Base-by-base conservation (phyloP, 169 alveolate genomes). In the Plasmodium falciparum region DNA sequence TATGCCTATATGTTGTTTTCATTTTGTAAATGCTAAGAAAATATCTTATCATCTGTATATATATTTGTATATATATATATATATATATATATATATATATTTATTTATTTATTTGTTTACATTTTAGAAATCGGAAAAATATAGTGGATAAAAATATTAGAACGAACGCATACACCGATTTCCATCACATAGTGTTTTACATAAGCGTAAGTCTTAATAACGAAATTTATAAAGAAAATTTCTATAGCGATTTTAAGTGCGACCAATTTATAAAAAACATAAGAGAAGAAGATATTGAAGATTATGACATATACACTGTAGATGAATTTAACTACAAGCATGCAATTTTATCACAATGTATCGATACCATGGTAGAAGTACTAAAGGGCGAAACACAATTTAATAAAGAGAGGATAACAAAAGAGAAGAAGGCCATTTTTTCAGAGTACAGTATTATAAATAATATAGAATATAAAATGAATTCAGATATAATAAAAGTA, bases 111-210 rank as follows among this genome's bases (percentile, higher is more conserved):
- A 11, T 15, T 4, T 11, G n/a, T 56, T 22, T 47, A 17, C 11
- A 52, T 20, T 50, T 12, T 70, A 54, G 88, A 39, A 59, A 71
- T 72, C 45, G 66, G n/a, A 80, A 65, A 8, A 52, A 71, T 47
- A 65, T 49, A 15, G 47, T 74, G 47, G 93, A 88, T 52, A 90
- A 95, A 33, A 95, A 93, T 24, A 96, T 94, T 11, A 93, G 95
- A 70, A 95, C 97, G 1, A 95, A 95, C 73, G 97, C 97, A 0
- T 95, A 91, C 93, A 95, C 97, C 24, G 97, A 95, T 88, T 95
- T 94, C 88, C 96, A 95, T 67, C 97, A 95, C 70, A 94, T 96
- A 20, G 97, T 95, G 49, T 95, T 94, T 86, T 95, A 93, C 65
- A 92, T 94, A 50, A 89, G 95, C 66, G 92, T 95, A 88, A 93